These are phyloP conservation scores for Fraxinus velutina DNA, from an alignment of 305 asterid species.

Conservation along the genomic window DNA sequence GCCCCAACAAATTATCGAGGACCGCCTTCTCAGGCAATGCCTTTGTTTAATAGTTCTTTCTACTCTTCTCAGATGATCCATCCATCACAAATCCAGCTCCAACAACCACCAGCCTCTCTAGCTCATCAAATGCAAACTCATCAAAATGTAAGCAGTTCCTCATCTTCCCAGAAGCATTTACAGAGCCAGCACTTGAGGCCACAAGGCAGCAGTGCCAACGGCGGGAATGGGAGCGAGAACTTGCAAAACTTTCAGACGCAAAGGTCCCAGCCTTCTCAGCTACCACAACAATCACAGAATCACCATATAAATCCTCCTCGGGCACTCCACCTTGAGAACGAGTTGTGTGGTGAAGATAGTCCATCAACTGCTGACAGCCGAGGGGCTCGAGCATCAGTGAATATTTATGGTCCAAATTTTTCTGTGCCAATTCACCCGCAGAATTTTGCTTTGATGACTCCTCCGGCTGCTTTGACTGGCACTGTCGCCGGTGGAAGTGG, in stretches of 20 bases:
- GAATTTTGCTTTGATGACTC: slow-evolving; percentile 59
- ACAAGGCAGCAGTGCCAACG: slow-evolving; percentile 30
- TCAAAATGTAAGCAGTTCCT: slow-evolving; percentile 56
- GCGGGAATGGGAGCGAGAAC: slow-evolving; percentile 38
- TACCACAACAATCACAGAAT: slow-evolving; percentile 38
- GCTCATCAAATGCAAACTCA: slow-evolving; percentile 47
- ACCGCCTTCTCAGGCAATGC: slow-evolving; percentile 72
- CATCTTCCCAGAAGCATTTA: slow-evolving; percentile 71
- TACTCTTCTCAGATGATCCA: slow-evolving; percentile 83
- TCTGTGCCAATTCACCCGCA: slow-evolving; percentile 67
- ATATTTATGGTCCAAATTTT: slow-evolving; percentile 63
- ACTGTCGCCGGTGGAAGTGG: slow-evolving; percentile 23
- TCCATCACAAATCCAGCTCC: slow-evolving; percentile 66
- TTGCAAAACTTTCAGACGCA: slow-evolving; percentile 50
- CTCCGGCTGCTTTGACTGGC: slow-evolving; percentile 43
- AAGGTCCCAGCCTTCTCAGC: slow-evolving; percentile 43
- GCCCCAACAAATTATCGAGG: slow-evolving; percentile 73
- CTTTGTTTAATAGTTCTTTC: slow-evolving; percentile 78
- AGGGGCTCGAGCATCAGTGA: slow-evolving; percentile 53
- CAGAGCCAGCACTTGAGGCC: slow-evolving; percentile 52
- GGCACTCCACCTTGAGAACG: slow-evolving; percentile 55
- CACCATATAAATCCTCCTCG: slow-evolving; percentile 38
- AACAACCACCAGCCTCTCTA: slow-evolving; percentile 40
- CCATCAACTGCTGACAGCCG: slow-evolving; percentile 58
- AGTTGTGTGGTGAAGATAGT: slow-evolving; percentile 56